Conservation (phyloP, 495 filamentous ascomycete genomes). For the Neurospora sp. region DNA sequence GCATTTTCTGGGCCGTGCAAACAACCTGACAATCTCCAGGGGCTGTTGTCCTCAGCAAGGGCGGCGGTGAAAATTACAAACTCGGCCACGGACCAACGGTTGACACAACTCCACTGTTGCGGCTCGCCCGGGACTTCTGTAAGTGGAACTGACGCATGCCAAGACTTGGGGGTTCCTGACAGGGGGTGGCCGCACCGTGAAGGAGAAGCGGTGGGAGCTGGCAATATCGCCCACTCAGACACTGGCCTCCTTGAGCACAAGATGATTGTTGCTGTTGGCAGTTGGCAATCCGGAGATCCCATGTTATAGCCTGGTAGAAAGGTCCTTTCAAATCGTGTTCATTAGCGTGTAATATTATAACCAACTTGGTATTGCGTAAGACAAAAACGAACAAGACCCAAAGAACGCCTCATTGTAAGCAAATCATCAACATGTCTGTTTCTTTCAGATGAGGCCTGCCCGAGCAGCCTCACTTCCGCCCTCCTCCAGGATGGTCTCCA, state of each 20-base stretch:
- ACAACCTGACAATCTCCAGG: background rate
- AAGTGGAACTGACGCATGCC: background rate
- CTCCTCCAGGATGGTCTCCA: constrained; percentile 56
- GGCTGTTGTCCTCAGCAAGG: background rate
- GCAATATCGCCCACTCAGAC: background rate
- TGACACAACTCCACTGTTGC: background rate
- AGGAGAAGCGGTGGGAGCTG: background rate
- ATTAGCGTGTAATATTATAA: background rate
- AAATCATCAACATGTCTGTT: background rate
- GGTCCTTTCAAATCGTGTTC: background rate
- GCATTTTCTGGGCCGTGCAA: background rate
- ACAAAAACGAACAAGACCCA: background rate
- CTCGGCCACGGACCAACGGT: background rate
- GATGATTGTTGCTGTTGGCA: background rate
- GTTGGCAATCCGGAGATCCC: background rate
- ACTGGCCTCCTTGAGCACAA: background rate
- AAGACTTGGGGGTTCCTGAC: background rate
- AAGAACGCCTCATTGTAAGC: constrained; percentile 1
- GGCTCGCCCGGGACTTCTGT: background rate
- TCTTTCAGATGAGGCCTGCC: constrained; percentile 40
- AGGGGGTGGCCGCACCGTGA: background rate
- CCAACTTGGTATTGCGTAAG: background rate
- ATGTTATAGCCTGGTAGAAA: background rate
- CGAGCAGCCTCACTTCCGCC: constrained; percentile 78
- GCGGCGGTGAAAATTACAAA: background rate